phyloP scores from a whole-genome alignment of 75 land plant genomes.

The Cupressus sempervirens region DNA sequence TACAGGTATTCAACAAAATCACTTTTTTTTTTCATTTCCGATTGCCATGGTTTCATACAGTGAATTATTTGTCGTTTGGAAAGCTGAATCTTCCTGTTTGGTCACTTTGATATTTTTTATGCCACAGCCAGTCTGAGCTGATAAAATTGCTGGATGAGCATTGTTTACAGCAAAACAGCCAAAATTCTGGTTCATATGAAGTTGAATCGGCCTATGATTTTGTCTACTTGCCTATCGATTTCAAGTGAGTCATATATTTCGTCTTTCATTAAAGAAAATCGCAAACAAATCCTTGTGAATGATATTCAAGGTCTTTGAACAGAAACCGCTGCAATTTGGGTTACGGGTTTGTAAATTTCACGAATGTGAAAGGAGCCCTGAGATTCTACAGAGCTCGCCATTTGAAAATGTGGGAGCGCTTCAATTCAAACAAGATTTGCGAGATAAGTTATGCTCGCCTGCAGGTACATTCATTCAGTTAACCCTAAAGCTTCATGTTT shows the following conservation, averaged over 20 bases:
- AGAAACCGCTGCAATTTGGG: slow-evolving; percentile 54
- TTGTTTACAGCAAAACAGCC: slow-evolving; percentile 37
- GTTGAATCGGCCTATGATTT: slow-evolving; percentile 60
- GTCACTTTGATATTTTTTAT: neutral
- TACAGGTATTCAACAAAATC: slow-evolving; percentile 21
- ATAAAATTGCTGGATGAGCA: slow-evolving; percentile 42
- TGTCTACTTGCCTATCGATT: slow-evolving; percentile 71
- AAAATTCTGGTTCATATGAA: slow-evolving; percentile 10
- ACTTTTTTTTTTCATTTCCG: too few species aligned
- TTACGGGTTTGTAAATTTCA: slow-evolving; percentile 58
- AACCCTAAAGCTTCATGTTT: too few species aligned
- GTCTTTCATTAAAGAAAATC: neutral
- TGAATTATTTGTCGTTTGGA: too few species aligned
- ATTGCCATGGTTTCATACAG: neutral
- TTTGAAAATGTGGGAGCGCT: slow-evolving; percentile 29
- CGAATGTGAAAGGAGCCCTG: slow-evolving; percentile 26
- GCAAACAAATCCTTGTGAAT: neutral
- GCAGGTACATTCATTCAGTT: slow-evolving; percentile 22
- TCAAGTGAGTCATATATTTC: slow-evolving; percentile 33
- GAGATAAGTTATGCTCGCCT: slow-evolving; percentile 48
- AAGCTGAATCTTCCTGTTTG: neutral
- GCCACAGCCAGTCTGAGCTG: slow-evolving; percentile 33
- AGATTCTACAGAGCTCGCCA: slow-evolving; percentile 36
- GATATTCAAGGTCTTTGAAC: neutral
- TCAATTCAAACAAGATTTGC: slow-evolving; percentile 44